Evolutionary conservation across 176 grass and related monocot species (phyloP), one percentile per base, ranked within the genome.

Genomic region (Alopecurus myosuroides): DNA sequence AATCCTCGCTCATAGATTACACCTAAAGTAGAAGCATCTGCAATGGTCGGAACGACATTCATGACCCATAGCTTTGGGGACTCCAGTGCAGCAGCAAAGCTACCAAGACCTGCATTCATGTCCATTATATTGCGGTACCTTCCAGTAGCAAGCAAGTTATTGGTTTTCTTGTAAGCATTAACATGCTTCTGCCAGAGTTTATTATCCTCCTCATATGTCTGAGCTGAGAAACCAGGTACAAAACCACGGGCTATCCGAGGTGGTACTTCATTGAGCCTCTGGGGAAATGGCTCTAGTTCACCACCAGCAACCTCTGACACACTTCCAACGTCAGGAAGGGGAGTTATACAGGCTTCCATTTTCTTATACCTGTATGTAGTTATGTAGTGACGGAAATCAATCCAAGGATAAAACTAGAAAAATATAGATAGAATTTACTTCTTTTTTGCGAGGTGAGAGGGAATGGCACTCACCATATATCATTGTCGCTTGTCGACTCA

Each of bases 1-100:
- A 97, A 87, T 62, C 94, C 94, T 34, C 94, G 89, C 81, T 97
- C 94, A 7, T 94, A 97, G 46, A 97, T 92, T 55, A 92, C 92
- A 84, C 92, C 94, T 42, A 97, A 85, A 14, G 82, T 92, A 44
- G 85, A 89, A 70, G 77, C 65, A 75, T 94, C 77, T 35, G 86
- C 61, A 75, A 88, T 77, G 55, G 83, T 90, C 25, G 92, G 94
- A 66, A 97, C 45, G 1, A 94, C 87, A 88, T 97, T 94, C 94
- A 97, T 97, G 9, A 94, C 92, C 94, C 94, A 94, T 68, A 90
- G 67, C 73, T 94, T 92, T 67, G 84, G 53, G 20, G 82, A 87
- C 62, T 90, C 94, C 40, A 97, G 60, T 81, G 69, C 90, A 85
- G 92, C 88, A 26, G 87, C 92, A 61, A 97, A 97, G 77, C 94